Conservation (phyloP, 2,329 filamentous ascomycete genomes). For the Erysiphe neolycopersici region DNA sequence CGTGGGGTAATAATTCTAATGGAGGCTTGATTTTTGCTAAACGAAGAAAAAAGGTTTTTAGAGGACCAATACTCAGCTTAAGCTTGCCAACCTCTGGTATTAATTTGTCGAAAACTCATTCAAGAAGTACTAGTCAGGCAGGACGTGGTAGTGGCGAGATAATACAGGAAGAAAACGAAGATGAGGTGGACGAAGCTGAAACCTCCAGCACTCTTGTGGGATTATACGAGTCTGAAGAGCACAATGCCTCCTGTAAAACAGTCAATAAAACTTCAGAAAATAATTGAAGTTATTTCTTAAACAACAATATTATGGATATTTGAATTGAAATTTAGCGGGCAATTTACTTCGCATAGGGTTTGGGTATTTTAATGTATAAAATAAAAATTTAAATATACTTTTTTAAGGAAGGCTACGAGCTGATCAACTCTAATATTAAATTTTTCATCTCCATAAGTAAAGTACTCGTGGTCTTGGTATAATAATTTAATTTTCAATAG, state of each 20-base stretch:
- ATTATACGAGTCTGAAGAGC: slow-evolving; percentile 10
- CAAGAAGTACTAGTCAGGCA: slow-evolving; percentile 32
- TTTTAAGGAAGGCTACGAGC: too few species aligned
- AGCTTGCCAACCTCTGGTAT: slow-evolving; percentile 3
- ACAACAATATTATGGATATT: too few species aligned
- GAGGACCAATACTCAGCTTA: slow-evolving; percentile 41
- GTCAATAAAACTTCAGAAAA: too few species aligned
- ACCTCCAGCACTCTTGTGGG: slow-evolving; percentile 24
- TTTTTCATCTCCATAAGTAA: too few species aligned
- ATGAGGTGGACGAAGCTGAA: slow-evolving; percentile 27
- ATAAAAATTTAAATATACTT: too few species aligned
- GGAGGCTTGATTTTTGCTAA: slow-evolving; percentile 53
- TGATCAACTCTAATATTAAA: too few species aligned
- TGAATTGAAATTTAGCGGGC: too few species aligned
- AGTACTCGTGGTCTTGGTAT: too few species aligned
- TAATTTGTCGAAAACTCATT: slow-evolving; percentile 16
- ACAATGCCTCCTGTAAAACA: not conserved
- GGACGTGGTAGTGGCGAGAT: slow-evolving; percentile 48
- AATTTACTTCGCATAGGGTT: too few species aligned
- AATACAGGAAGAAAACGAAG: slow-evolving; percentile 37
- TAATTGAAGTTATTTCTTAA: too few species aligned
- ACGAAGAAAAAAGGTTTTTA: slow-evolving; percentile 56
- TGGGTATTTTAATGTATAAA: too few species aligned
- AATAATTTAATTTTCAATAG: too few species aligned
- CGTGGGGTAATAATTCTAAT: slow-evolving; percentile 26